phyloP scores from a whole-genome alignment of 2,329 filamentous ascomycete species.

The Colletotrichum sidae region DNA sequence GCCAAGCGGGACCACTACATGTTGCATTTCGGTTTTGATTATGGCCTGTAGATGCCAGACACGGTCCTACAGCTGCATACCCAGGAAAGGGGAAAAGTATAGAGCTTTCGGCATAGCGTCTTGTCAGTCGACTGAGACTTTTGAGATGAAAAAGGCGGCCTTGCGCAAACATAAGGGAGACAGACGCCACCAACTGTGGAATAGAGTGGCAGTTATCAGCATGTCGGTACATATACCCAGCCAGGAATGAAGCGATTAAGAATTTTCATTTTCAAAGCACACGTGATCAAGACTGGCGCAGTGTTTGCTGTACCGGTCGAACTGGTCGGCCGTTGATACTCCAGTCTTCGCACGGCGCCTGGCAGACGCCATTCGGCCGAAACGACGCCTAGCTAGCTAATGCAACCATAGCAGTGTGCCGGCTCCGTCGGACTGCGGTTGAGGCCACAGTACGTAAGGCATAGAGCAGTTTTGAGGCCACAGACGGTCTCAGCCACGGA shows the following conservation, averaged over 20 bases:
- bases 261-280: background rate
- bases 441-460: too few relatives aligned
- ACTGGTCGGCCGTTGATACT: too few relatives aligned
- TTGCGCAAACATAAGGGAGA: background rate
- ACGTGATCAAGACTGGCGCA: too few relatives aligned
- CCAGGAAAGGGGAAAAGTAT: constrained; percentile 27
- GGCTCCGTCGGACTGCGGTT: too few relatives aligned
- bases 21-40: constrained; percentile 10
- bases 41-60: background rate
- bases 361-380: too few relatives aligned
- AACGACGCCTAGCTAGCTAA: too few relatives aligned
- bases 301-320: too few relatives aligned
- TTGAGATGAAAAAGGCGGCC: background rate
- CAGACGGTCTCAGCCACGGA: too few relatives aligned
- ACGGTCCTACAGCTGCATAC: constrained; percentile 29
- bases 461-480: too few relatives aligned
- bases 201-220: constrained; percentile 15
- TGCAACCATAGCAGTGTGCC: too few relatives aligned
- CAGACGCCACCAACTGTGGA: background rate
- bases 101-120: constrained; percentile 33
- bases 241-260: constrained; percentile 26
- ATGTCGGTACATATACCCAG: constrained; percentile 35
- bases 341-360: too few relatives aligned
- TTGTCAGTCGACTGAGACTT: constrained; percentile 3
- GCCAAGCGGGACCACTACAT: background rate